These are phyloP conservation scores for Lachnellula subtilissima DNA, from an alignment of 2,329 filamentous ascomycete genomes.

Conservation along the genomic window DNA sequence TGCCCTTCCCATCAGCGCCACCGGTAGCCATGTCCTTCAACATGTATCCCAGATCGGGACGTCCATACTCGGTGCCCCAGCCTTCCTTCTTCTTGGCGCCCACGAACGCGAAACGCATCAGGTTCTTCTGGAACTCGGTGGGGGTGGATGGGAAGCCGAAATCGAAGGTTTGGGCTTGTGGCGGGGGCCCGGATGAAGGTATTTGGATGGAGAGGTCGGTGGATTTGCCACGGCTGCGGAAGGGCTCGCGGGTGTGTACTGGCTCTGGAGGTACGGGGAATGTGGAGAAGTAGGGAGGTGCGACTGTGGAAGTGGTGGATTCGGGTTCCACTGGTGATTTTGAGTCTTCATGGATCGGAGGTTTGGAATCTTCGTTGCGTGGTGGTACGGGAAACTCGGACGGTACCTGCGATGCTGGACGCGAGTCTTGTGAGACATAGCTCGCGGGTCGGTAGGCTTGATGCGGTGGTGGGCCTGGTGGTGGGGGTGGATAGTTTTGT, in stretches of 20 bases:
- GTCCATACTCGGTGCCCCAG: constrained; percentile 89
- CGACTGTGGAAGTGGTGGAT: constrained; percentile 11
- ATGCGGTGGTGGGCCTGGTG: constrained; percentile 20
- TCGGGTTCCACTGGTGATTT: background rate
- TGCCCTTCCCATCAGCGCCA: constrained; percentile 59
- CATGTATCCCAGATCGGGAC: constrained; percentile 83
- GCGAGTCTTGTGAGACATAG: constrained; percentile 18
- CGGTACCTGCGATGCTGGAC: constrained; percentile 4
- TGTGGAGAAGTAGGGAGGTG: constrained; percentile 1
- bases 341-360: background rate
- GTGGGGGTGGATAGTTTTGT: constrained; percentile 25
- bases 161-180: constrained; percentile 50
- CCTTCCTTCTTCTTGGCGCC: constrained; percentile 67
- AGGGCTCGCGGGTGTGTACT: constrained; percentile 18
- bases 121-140: constrained; percentile 80
- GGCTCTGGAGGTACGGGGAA: constrained; percentile 11
- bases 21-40: constrained; percentile 74
- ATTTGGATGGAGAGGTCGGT: constrained; percentile 23
- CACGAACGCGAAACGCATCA: constrained; percentile 87
- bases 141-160: constrained; percentile 81
- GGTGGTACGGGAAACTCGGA: constrained; percentile 6
- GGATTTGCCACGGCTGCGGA: constrained; percentile 19
- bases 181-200: constrained; percentile 8
- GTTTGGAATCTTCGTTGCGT: constrained; percentile 3
- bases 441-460: constrained; percentile 18